Evolutionary conservation across 192 early-diverging fungal species (phyloP).

Genomic region (Coemansia sp.): DNA sequence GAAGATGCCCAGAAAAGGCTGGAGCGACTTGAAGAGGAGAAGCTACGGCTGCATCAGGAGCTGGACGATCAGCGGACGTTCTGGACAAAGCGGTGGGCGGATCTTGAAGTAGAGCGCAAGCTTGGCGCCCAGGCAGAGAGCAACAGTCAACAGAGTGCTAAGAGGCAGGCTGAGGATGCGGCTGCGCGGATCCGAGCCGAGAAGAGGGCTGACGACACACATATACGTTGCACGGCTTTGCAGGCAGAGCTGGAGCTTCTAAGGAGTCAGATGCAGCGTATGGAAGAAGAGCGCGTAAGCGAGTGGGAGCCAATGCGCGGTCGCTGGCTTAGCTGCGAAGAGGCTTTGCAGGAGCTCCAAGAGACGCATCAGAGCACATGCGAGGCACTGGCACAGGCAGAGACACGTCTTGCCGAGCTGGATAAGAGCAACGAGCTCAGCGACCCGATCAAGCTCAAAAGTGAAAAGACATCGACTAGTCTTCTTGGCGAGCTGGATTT

Average conservation of each 20-base stretch:
- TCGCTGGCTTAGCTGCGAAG: conserved; percentile 42
- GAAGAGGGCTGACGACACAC: conserved; percentile 26
- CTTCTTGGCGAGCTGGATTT: conserved; percentile 49
- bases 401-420: conserved; percentile 36
- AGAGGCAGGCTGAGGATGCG: conserved; percentile 22
- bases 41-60: conserved; percentile 24
- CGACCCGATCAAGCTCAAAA: conserved; percentile 16
- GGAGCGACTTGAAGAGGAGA: conserved; percentile 33
- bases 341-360: conserved; percentile 43
- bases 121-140: neutral
- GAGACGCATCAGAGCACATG: conserved; percentile 43
- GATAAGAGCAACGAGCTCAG: conserved; percentile 16
- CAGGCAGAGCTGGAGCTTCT: conserved; percentile 23
- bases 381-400: conserved; percentile 39
- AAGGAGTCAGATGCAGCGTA: conserved; percentile 11
- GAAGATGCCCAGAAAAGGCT: conserved; percentile 21
- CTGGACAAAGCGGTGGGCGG: conserved; percentile 36
- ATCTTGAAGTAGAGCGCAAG: conserved; percentile 26
- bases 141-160: neutral
- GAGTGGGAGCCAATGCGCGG: conserved; percentile 50
- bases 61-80: conserved; percentile 32
- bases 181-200: conserved; percentile 39
- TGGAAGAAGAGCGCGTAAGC: conserved; percentile 19
- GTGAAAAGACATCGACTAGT: conserved; percentile 39
- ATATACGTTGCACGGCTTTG: conserved; percentile 17